Evolutionary conservation across 2,329 filamentous ascomycete genomes (phyloP).

Genomic region (Penicillium nordicum): DNA sequence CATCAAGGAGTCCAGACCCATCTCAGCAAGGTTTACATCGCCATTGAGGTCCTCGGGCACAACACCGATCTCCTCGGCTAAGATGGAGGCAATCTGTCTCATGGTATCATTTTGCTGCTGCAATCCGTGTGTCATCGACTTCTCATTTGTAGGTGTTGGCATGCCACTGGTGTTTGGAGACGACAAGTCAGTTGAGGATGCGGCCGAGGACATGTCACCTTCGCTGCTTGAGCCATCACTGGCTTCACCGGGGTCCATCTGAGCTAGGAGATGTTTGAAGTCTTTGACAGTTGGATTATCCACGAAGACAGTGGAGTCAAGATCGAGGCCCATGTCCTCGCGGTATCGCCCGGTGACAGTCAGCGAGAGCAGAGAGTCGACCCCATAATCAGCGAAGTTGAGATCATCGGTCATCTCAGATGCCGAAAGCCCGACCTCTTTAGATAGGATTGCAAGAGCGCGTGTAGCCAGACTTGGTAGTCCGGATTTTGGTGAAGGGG

Average conservation of each 20-base stretch:
- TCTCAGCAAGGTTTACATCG: constrained; percentile 40
- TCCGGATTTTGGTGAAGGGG: constrained; percentile 28
- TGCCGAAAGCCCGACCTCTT: constrained; percentile 55
- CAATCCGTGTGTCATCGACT: constrained; percentile 15
- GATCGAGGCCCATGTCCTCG: constrained; percentile 58
- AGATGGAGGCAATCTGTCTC: constrained; percentile 40
- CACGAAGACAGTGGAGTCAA: constrained; percentile 58
- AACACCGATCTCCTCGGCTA: constrained; percentile 46
- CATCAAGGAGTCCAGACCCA: constrained; percentile 49
- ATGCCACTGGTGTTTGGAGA: constrained; percentile 35
- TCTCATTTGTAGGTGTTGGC: constrained; percentile 27
- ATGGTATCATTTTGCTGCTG: constrained; percentile 33
- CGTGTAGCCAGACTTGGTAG: constrained; percentile 32
- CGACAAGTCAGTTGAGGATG: constrained; percentile 34
- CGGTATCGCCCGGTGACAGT: constrained; percentile 61
- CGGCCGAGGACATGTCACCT: constrained; percentile 28
- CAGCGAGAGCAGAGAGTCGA: constrained; percentile 60
- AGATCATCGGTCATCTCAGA: constrained; percentile 58
- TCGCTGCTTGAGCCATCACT: constrained; percentile 30
- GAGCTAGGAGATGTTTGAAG: constrained; percentile 55
- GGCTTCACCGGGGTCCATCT: constrained; percentile 31
- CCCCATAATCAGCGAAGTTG: constrained; percentile 60
- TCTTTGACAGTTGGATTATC: constrained; percentile 59
- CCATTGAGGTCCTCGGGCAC: constrained; percentile 39
- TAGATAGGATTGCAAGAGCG: constrained; percentile 41